Evolutionary conservation across 1,284 basidiomycete species (phyloP), one percentile per base, ranked within the genome.

Genomic region (Sutorius eximius): DNA sequence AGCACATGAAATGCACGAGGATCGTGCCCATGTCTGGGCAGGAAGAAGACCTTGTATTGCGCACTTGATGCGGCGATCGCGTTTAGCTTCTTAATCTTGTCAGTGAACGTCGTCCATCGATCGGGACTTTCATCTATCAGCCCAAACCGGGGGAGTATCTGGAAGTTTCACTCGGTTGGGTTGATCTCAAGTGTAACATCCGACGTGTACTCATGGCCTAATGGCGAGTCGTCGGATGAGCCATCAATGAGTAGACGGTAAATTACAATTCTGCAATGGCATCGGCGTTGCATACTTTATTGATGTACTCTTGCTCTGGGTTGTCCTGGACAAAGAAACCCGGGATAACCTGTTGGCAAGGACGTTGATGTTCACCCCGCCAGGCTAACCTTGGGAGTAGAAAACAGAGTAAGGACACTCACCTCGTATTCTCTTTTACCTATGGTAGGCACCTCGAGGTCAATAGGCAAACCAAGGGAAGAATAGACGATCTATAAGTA

Each of bases 121-220:
- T 77, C 67, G 1, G 73, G 59, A 0, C 77, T 36, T n/a, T 36
- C 2, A 9, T 36, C 34, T 36, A 80, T 60, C 9, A 89, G 71
- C 6, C 86, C 87, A 59, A 89, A 86, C 29, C 79, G 73, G n/a
- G 77, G 68, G 8, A 81, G 83, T 27, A 82, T 70, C 83, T 86
- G 20, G 8, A 24, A 24, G 11, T 37, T 11, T 52, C 52, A 45
- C 42, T 38, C 15, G 27, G 5, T 38, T 15, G 11, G 24, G 9
- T 18, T 29, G 18, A n/a, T n/a, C 41, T 11, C 41, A 9, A n/a
- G 41, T 15, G 10, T 16, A 9, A 18, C 36, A 7, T 18, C 36
- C 9, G 36, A 37, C 9, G 36, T 10, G 36, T n/a, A 37, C 36
- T 37, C 15, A 37, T 16, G 18, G 36, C 36, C 36, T 37, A 37